Conservation (phyloP, 2,329 filamentous ascomycete genomes). For the Hypoxylon sp. region DNA sequence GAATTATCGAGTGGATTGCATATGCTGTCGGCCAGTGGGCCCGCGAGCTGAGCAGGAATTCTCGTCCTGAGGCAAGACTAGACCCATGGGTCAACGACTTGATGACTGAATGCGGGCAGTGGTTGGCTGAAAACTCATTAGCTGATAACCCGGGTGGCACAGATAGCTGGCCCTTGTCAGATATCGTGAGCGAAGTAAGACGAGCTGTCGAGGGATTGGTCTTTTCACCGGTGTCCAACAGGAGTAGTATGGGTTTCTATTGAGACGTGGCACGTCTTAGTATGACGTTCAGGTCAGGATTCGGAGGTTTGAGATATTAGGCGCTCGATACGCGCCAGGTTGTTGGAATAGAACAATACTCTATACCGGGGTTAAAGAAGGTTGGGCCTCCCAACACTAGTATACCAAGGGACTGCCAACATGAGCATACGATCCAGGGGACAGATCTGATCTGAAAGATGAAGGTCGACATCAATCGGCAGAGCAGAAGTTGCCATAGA, state of each 20-base stretch:
- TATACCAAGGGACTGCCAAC: conserved; percentile 15
- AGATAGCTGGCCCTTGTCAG: conserved; percentile 62
- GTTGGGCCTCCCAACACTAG: conserved; percentile 9
- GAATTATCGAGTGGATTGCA: conserved; percentile 70
- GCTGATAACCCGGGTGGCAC: conserved; percentile 61
- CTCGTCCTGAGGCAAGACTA: conserved; percentile 50
- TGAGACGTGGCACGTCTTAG: conserved; percentile 49
- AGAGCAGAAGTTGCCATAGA: conserved; percentile 8
- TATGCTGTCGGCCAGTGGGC: conserved; percentile 64
- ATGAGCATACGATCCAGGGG: conserved; percentile 1
- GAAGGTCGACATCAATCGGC: conserved; percentile 3
- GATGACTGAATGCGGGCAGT: conserved; percentile 65
- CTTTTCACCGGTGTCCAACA: conserved; percentile 59
- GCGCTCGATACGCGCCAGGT: conserved; percentile 9
- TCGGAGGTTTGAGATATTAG: conserved; percentile 10
- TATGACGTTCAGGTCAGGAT: conserved; percentile 11
- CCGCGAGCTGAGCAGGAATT: conserved; percentile 57
- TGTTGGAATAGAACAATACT: conserved; percentile 37
- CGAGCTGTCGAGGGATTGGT: conserved; percentile 63
- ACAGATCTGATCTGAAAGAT: conserved; percentile 16
- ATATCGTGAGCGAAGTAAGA: conserved; percentile 60
- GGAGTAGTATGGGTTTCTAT: conserved; percentile 61
- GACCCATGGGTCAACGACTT: conserved; percentile 57
- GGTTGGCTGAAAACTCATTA: conserved; percentile 56
- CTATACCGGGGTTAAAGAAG: conserved; percentile 22